phyloP scores from a whole-genome alignment of 805 yeast species.

The Kazachstania africana region DNA sequence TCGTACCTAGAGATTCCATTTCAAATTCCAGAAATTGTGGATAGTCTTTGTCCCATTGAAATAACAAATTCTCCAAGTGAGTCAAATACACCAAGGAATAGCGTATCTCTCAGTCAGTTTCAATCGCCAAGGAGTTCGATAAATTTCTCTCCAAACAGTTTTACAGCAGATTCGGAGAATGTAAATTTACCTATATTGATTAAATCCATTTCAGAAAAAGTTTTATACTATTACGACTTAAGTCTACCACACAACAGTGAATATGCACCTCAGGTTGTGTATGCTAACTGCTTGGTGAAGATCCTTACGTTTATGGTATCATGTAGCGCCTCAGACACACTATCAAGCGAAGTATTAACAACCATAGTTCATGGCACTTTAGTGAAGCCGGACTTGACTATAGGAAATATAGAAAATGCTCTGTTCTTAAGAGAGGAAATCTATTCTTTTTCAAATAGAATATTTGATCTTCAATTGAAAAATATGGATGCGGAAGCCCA shows the following conservation, averaged over 20 bases:
- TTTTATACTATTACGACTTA: constrained; percentile 33
- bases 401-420: background rate
- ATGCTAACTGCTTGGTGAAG: constrained; percentile 59
- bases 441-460: constrained; percentile 33
- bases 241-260: constrained; percentile 56
- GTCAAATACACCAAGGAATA: constrained; percentile 11
- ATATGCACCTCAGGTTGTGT: constrained; percentile 70
- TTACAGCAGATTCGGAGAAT: constrained; percentile 11
- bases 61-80: background rate
- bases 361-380: constrained; percentile 31
- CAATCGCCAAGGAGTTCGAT: constrained; percentile 40
- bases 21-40: constrained; percentile 23
- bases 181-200: constrained; percentile 29
- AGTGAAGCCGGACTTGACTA: constrained; percentile 5
- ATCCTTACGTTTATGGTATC: constrained; percentile 48
- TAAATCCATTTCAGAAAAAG: constrained; percentile 28
- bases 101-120: constrained; percentile 25
- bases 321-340: constrained; percentile 37
- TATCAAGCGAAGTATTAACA: constrained; percentile 32
- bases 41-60: constrained; percentile 23
- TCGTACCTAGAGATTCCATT: constrained; percentile 34
- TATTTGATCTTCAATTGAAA: constrained; percentile 35
- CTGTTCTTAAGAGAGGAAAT: constrained; percentile 30
- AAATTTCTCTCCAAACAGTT: background rate
- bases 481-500: constrained; percentile 41